Base-by-base conservation (phyloP, 352 stramenopile genomes). In the Pythium angustatum region DNA sequence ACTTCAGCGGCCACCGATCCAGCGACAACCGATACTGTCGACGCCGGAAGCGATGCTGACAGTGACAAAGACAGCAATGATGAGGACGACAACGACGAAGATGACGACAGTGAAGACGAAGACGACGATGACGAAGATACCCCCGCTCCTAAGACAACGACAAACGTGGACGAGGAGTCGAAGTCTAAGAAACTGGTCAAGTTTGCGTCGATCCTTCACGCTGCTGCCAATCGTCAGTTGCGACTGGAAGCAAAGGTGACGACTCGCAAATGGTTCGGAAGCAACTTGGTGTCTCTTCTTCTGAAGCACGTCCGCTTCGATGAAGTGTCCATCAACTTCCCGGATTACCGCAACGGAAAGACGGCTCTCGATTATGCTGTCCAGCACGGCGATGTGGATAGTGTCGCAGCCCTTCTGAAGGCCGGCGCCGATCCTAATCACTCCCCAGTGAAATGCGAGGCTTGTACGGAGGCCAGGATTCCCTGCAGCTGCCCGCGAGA, bases 281-380 rank as follows among this genome's bases (percentile, higher is more conserved):
- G 56, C n/a, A 85, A 86, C 36, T 62, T 89, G 14, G 71, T 87
- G n/a, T 63, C 71, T 0, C 60, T 85, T 1, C 58, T 91, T 30
- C 56, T 88, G 14, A 80, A 82, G 40, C 59, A 62, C 0, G 68
- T 72, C 0, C 60, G 67, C 5, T 81, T 88, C 40, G 59, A 73
- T 12, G 65, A 76, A 50, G 70, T 57, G 1, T 62, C 73, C 1
- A 57, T 90, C 34, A 83, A 89, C 48, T 77, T 85, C 27, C 56
- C 77, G 0, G 71, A 84, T 31, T 78, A 76, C 14, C 48, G 45
- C n/a, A 77, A 58, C 17, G 77, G 79, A 27, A 87, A 85, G 58
- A 91, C 84, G 0, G 69, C 84, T 5, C 55, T 93, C 28, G 67
- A 85, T 56, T 85, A 75, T 44, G 82, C 84, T 26, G 76, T 91